These are phyloP conservation scores for Cryptosporidium andersoni DNA, from an alignment of 169 alveolate species.

Conservation along the genomic window DNA sequence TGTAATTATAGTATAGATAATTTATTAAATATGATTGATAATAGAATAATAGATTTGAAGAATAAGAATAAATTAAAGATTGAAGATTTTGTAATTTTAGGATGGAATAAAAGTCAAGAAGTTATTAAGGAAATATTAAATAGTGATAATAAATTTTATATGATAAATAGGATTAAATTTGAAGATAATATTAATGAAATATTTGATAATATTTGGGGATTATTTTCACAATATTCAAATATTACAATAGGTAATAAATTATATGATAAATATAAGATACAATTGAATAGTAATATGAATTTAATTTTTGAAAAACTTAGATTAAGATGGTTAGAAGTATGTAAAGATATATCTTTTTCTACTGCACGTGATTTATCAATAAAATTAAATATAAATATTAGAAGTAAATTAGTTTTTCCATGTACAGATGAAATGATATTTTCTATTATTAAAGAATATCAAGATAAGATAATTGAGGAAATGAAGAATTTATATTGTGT, in stretches of 20 bases:
- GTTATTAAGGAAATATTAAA: not conserved
- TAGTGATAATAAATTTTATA: constrained; percentile 21
- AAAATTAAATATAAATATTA: constrained; percentile 35
- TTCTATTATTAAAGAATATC: not conserved
- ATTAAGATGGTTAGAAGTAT: constrained; percentile 6
- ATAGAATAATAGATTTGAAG: not conserved
- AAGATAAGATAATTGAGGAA: constrained; percentile 13
- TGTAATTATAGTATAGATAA: constrained; percentile 5
- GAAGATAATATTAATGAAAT: constrained; percentile 23
- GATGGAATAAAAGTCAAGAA: constrained; percentile 2
- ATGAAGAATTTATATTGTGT: constrained; percentile 50
- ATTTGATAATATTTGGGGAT: not conserved
- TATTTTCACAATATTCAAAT: constrained; percentile 9
- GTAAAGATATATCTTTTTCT: constrained; percentile 21
- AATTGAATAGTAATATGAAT: constrained; percentile 8
- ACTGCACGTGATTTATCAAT: constrained; percentile 32
- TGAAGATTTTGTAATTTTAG: constrained; percentile 21
- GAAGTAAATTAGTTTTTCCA: constrained; percentile 44
- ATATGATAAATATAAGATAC: not conserved
- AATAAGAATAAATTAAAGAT: constrained; percentile 24
- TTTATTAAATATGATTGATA: constrained; percentile 14
- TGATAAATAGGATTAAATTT: constrained; percentile 15
- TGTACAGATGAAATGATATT: constrained; percentile 20
- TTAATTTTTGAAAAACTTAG: not conserved
- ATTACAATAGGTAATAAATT: constrained; percentile 13